Evolutionary conservation across 768 basidiomycete species (phyloP).

Genomic region (Trametes cubensis): DNA sequence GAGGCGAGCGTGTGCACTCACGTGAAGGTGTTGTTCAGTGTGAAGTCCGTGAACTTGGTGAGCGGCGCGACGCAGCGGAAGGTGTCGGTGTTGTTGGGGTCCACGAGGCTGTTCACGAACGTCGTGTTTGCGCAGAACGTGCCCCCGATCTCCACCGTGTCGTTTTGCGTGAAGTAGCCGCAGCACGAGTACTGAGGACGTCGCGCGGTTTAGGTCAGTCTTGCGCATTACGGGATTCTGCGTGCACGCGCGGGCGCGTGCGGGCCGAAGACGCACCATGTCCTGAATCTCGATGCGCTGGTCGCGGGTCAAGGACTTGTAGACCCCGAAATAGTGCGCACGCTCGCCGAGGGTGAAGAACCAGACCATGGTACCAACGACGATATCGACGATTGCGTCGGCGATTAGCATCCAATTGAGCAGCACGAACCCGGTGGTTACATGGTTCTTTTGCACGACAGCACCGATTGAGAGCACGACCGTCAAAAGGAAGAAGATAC

Average conservation of each 20-base stretch:
- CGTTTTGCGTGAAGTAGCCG: slow-evolving; percentile 69
- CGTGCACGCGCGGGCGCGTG: not conserved
- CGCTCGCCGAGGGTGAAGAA: slow-evolving; percentile 77
- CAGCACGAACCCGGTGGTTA: slow-evolving; percentile 68
- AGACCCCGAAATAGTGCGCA: slow-evolving; percentile 63
- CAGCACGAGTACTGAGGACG: slow-evolving; percentile 71
- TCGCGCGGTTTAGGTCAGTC: not conserved
- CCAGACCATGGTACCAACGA: slow-evolving; percentile 79
- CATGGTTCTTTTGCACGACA: slow-evolving; percentile 68
- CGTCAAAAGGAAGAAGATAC: slow-evolving; percentile 65
- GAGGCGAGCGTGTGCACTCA: slow-evolving; percentile 41
- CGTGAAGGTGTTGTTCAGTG: slow-evolving; percentile 84
- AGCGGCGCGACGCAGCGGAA: slow-evolving; percentile 72
- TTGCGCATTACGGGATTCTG: not conserved
- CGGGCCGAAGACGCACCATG: slow-evolving; percentile 47
- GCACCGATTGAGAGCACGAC: slow-evolving; percentile 73
- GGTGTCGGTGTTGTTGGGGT: slow-evolving; percentile 40
- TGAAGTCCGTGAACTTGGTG: slow-evolving; percentile 67
- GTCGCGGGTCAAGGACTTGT: slow-evolving; percentile 47
- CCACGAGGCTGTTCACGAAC: slow-evolving; percentile 42
- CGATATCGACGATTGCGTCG: slow-evolving; percentile 61
- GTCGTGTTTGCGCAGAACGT: slow-evolving; percentile 53
- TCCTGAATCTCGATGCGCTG: slow-evolving; percentile 70
- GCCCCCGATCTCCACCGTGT: slow-evolving; percentile 57
- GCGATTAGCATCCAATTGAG: slow-evolving; percentile 76